These are phyloP conservation scores for Phaeosphaeriaceae sp. DNA, from an alignment of 2,329 filamentous ascomycete species.

Conservation along the genomic window DNA sequence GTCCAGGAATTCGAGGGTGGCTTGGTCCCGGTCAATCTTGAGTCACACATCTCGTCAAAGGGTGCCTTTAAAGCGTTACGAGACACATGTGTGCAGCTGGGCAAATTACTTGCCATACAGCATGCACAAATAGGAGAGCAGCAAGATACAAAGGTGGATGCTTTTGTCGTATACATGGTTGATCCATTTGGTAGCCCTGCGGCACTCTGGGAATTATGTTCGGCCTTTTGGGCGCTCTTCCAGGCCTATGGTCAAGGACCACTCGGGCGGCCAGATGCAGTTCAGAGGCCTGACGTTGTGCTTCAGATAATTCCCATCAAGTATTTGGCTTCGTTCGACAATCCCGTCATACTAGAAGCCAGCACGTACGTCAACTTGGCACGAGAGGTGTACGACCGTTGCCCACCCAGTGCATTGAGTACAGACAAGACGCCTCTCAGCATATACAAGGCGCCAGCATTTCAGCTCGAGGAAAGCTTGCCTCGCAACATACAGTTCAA, in stretches of 20 bases:
- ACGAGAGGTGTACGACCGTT: constrained; percentile 80
- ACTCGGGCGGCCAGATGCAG: constrained; percentile 49
- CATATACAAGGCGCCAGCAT: constrained; percentile 69
- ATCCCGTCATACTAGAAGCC: constrained; percentile 68
- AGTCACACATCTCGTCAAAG: constrained; percentile 21
- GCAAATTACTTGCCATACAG: constrained; percentile 47
- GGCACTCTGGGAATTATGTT: constrained; percentile 71
- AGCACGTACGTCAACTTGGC: constrained; percentile 68
- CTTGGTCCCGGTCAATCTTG: constrained; percentile 39
- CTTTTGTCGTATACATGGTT: constrained; percentile 76
- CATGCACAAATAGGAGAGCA: constrained; percentile 45
- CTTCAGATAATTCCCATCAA: constrained; percentile 77
- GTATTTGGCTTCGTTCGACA: constrained; percentile 69
- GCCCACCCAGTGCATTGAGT: constrained; percentile 56
- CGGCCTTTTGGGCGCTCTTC: constrained; percentile 75
- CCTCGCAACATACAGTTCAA: constrained; percentile 80
- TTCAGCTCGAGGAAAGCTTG: constrained; percentile 73
- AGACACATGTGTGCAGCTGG: constrained; percentile 49
- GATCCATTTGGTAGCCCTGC: constrained; percentile 70
- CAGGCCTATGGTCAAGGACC: constrained; percentile 65
- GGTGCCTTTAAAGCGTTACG: constrained; percentile 38
- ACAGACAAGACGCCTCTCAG: constrained; percentile 54
- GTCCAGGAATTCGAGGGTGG: constrained; percentile 46
- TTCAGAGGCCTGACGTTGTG: constrained; percentile 66
- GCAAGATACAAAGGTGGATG: constrained; percentile 59